Conservation (phyloP, 768 basidiomycete genomes). For the Pulveroboletus sp. region DNA sequence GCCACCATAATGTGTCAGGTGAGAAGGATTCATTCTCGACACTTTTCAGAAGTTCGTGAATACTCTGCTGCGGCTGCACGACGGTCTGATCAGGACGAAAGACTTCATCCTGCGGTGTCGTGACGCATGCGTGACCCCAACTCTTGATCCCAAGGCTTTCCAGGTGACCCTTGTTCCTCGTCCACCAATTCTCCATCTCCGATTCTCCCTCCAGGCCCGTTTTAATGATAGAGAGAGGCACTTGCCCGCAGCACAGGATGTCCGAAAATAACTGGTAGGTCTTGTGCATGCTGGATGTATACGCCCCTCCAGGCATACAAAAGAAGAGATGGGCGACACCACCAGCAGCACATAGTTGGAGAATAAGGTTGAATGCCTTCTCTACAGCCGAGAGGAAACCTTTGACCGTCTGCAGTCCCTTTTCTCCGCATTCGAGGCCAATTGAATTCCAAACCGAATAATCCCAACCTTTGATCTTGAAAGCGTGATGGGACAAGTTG, state of each 20-base stretch:
- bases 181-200: conserved; percentile 36
- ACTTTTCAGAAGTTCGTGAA: conserved; percentile 17
- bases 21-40: too few species aligned
- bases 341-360: conserved; percentile 21
- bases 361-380: conserved; percentile 33
- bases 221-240: conserved; percentile 39
- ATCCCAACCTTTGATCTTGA: background rate
- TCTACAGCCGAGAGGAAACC: background rate
- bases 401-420: too few species aligned
- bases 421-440: background rate
- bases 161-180: conserved; percentile 23
- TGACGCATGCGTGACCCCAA: conserved; percentile 32
- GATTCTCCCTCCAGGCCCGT: conserved; percentile 38
- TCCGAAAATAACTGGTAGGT: conserved; percentile 41
- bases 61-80: conserved; percentile 21
- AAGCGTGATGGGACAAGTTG: background rate
- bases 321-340: conserved; percentile 43
- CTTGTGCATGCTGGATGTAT: conserved; percentile 33
- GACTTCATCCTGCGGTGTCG: conserved; percentile 21
- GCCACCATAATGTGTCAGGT: too few species aligned
- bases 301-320: conserved; percentile 37
- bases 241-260: conserved; percentile 35
- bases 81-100: too few species aligned
- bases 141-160: conserved; percentile 22
- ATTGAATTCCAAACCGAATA: background rate